Conservation (phyloP, 2,329 filamentous ascomycete species). For the Ophiocordyceps australis region DNA sequence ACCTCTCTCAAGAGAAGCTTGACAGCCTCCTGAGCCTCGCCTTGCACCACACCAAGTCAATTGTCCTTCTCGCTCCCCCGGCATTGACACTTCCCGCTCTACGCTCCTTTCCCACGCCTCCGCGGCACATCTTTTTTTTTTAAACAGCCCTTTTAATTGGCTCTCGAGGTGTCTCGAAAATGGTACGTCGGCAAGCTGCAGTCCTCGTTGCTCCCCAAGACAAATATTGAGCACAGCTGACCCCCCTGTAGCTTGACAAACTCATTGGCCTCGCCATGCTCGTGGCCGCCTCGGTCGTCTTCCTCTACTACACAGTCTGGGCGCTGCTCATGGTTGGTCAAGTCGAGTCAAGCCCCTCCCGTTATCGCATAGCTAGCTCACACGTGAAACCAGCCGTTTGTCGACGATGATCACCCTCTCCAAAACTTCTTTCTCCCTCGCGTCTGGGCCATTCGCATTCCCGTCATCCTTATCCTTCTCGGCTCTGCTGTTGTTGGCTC, state of each 20-base stretch:
- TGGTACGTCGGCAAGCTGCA: constrained; percentile 9
- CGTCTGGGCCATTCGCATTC: constrained; percentile 97
- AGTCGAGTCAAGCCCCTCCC: not conserved
- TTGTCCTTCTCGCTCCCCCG: too few relatives aligned
- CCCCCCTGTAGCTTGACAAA: constrained; percentile 65
- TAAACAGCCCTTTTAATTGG: too few relatives aligned
- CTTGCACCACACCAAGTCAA: too few relatives aligned
- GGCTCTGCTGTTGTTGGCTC: constrained; percentile 87
- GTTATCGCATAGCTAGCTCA: not conserved
- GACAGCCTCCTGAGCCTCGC: not conserved
- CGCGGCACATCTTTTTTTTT: too few relatives aligned
- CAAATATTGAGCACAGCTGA: constrained; percentile 1
- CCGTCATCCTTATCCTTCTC: constrained; percentile 86
- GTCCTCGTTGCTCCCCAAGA: not conserved
- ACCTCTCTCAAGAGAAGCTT: not conserved
- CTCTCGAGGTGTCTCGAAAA: constrained; percentile 7
- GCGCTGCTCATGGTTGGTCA: constrained; percentile 77
- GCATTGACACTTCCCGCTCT: too few relatives aligned
- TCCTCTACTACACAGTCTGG: constrained; percentile 91
- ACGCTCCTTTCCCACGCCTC: constrained; percentile 2
- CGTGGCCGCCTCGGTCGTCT: constrained; percentile 44
- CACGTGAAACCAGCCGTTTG: constrained; percentile 55
- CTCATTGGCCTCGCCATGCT: constrained; percentile 51
- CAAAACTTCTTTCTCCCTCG: constrained; percentile 92
- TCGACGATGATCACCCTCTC: constrained; percentile 83